These are phyloP conservation scores for Isoetes taiwanensis DNA, from an alignment of 75 land plant genomes.

Conservation along the genomic window DNA sequence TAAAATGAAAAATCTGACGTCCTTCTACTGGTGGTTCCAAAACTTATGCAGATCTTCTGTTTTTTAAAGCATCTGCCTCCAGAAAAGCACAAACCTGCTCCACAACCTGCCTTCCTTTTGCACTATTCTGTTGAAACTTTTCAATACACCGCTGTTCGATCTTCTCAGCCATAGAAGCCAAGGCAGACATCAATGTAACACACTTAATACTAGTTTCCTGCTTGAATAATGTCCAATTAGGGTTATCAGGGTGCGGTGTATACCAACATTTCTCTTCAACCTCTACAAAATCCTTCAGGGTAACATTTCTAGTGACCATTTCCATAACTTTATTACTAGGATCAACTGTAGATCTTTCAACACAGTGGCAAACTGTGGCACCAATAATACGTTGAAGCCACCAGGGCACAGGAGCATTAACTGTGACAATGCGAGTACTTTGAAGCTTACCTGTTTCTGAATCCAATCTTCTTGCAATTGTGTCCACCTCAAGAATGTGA, in stretches of 20 bases:
- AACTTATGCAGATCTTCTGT: too few species aligned
- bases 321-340: slow-evolving; percentile 46
- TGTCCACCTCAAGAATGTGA: slow-evolving; percentile 80
- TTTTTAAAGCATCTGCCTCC: slow-evolving; percentile 78
- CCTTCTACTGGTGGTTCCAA: too few species aligned
- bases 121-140: slow-evolving; percentile 76
- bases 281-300: slow-evolving; percentile 62
- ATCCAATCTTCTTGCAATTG: slow-evolving; percentile 52
- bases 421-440: slow-evolving; percentile 58
- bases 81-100: slow-evolving; percentile 76
- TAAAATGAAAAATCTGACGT: too few species aligned
- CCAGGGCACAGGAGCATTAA: slow-evolving; percentile 80
- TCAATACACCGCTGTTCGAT: slow-evolving; percentile 89
- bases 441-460: slow-evolving; percentile 35
- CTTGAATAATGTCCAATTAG: slow-evolving; percentile 63
- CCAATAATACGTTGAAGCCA: slow-evolving; percentile 59
- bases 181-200: slow-evolving; percentile 49
- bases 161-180: slow-evolving; percentile 87
- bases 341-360: slow-evolving; percentile 74
- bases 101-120: slow-evolving; percentile 76
- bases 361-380: slow-evolving; percentile 63
- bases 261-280: slow-evolving; percentile 74
- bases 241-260: slow-evolving; percentile 64
- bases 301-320: slow-evolving; percentile 55
- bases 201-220: slow-evolving; percentile 79